Percentiles rank a stretch among this genome's conserved stretches.
Evolutionary conservation across 352 stramenopile genomes (phyloP).

Genomic region (Phytophthora europaea): DNA sequence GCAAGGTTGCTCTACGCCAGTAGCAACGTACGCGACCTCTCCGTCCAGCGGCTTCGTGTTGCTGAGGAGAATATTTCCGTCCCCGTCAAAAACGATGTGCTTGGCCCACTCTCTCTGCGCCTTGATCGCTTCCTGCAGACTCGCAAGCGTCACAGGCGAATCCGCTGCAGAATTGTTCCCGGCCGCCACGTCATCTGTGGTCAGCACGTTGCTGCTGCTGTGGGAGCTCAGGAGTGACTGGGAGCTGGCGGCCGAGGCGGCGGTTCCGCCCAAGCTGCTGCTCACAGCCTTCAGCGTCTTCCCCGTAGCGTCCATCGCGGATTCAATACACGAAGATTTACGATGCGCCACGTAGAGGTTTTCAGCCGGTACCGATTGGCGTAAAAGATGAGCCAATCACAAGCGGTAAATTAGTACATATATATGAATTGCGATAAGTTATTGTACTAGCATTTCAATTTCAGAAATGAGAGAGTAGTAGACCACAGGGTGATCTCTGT

Average conservation of each 20-base stretch:
- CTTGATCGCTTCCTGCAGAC: conserved; percentile 64
- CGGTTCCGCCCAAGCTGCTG: neutral
- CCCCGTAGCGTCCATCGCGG: neutral
- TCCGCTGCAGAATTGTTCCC: neutral
- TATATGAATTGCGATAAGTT: too few relatives aligned
- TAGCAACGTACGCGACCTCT: conserved; percentile 57
- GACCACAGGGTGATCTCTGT: too few relatives aligned
- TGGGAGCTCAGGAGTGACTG: neutral
- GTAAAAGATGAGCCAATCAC: neutral
- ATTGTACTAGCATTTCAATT: too few relatives aligned
- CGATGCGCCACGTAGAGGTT: neutral
- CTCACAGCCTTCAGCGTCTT: neutral
- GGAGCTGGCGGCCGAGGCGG: neutral
- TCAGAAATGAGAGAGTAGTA: too few relatives aligned
- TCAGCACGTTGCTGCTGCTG: neutral
- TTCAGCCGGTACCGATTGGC: neutral
- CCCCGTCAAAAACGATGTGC: conserved; percentile 66
- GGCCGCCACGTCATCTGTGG: neutral
- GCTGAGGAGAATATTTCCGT: conserved; percentile 57
- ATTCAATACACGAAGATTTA: neutral
- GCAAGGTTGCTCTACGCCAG: neutral
- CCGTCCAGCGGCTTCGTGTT: conserved; percentile 75
- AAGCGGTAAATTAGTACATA: too few relatives aligned
- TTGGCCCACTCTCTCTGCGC: conserved; percentile 77
- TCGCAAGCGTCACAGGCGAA: conserved; percentile 49